Base-by-base conservation (phyloP, 768 basidiomycete species). In the Lactifluus hygrophoroides region DNA sequence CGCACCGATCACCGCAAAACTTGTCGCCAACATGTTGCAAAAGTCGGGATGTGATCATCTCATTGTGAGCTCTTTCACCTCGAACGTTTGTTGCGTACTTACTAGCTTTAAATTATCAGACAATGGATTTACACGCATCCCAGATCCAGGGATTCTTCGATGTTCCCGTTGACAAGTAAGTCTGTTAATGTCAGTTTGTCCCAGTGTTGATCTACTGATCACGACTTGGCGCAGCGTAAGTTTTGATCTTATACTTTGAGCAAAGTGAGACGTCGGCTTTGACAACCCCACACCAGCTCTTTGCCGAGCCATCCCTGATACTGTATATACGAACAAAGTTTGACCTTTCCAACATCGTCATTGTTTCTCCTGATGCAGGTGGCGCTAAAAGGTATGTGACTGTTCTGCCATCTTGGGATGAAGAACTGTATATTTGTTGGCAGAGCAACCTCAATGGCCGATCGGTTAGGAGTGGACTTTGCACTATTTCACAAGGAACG, bases 71-170 rank as follows among this genome's bases (percentile, higher is more conserved):
- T 5, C 35, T 16, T 42, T 42, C 23, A 49, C 21, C 44, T 8
- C 13, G 13, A 30, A 30, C 28, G 10, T 42, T n/a, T 42, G n/a
- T 28, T 19, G 38, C 40, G 40, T 28, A 21, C 14, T 42, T 5
- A 40, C 28, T 53, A 27, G 28, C 16, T n/a, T n/a, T n/a, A n/a
- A n/a, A n/a, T n/a, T n/a, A n/a, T n/a, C n/a, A 94, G 92, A 98
- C 95, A 9, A 96, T 98, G 93, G 96, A 99, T 74, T 77, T 98
- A 58, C 95, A 99, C 70, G 96, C 96, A 32, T 95, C 93, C 2
- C 96, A 99, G 70, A 98, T 99, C 62, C 96, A 99, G 75, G 96
- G 96, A 6, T 99, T 99, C 77, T 99, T 99, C 72, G 95, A 98
- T 72, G 94, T 98, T 44, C 96, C 96, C 8, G 95, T 97, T 67